A percentile compares a stretch with the other conserved stretches of the same genome.
Evolutionary conservation across 2,329 filamentous ascomycete species (phyloP).

Genomic region (Emergomyces africanus): DNA sequence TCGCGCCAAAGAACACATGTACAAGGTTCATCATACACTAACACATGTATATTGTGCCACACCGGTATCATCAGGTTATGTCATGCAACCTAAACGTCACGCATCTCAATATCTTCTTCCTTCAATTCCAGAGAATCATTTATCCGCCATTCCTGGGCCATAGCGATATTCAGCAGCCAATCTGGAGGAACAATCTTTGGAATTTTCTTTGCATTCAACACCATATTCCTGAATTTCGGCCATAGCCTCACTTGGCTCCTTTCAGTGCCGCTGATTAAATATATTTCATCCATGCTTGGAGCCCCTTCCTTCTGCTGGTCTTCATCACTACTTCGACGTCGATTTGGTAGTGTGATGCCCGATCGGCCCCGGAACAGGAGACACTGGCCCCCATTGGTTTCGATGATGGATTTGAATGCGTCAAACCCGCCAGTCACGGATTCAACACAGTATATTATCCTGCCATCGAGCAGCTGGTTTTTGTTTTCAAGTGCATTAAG

Average conservation of each 20-base stretch:
- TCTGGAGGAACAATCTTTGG: slow-evolving; percentile 72
- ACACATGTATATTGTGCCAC: background rate
- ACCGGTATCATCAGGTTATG: background rate
- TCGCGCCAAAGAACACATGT: background rate
- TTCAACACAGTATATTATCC: slow-evolving; percentile 74
- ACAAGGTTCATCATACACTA: background rate
- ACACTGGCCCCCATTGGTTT: slow-evolving; percentile 78
- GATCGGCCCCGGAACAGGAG: slow-evolving; percentile 62
- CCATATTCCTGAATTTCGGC: slow-evolving; percentile 69
- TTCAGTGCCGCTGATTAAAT: slow-evolving; percentile 61
- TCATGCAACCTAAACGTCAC: slow-evolving; percentile 11
- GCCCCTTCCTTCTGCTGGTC: slow-evolving; percentile 35
- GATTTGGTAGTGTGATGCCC: slow-evolving; percentile 53
- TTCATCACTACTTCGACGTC: slow-evolving; percentile 30
- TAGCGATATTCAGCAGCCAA: slow-evolving; percentile 80
- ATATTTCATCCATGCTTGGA: slow-evolving; percentile 56
- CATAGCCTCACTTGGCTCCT: slow-evolving; percentile 61
- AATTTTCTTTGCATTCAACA: slow-evolving; percentile 61
- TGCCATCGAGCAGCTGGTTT: slow-evolving; percentile 59
- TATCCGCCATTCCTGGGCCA: slow-evolving; percentile 70
- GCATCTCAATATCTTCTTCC: slow-evolving; percentile 18
- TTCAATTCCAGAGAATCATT: slow-evolving; percentile 45
- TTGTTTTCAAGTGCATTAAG: slow-evolving; percentile 62
- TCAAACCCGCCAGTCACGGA: slow-evolving; percentile 69
- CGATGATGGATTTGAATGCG: slow-evolving; percentile 73